Conservation (phyloP, 2,329 filamentous ascomycete species). For the Teratosphaeria viscida region DNA sequence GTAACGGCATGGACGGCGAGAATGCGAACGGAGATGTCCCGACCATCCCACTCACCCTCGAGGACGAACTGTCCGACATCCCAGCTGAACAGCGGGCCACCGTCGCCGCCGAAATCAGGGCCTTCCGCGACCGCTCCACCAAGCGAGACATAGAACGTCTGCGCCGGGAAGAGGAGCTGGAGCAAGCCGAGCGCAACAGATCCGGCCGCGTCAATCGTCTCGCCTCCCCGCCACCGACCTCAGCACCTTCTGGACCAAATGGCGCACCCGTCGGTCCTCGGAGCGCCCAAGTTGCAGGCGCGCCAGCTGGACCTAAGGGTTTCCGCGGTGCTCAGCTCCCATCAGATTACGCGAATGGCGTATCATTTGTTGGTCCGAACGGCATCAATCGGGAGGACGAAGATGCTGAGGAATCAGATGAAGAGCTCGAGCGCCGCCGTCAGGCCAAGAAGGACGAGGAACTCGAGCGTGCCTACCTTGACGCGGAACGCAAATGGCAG, state of each 20-base stretch:
- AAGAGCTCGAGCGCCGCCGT: constrained; percentile 67
- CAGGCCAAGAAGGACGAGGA: constrained; percentile 63
- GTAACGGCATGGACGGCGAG: constrained; percentile 38
- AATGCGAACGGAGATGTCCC: constrained; percentile 64
- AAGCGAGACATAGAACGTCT: constrained; percentile 80
- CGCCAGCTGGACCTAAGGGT: constrained; percentile 61
- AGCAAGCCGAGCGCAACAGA: constrained; percentile 69
- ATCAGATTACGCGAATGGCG: constrained; percentile 63
- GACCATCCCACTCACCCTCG: constrained; percentile 69
- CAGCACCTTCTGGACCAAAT: constrained; percentile 55
- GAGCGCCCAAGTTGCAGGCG: constrained; percentile 53
- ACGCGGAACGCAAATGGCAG: constrained; percentile 81
- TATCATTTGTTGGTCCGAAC: constrained; percentile 68
- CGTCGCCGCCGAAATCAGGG: constrained; percentile 85
- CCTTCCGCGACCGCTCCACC: constrained; percentile 86
- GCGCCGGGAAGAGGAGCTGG: constrained; percentile 81
- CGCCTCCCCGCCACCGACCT: constrained; percentile 60
- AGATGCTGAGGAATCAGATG: constrained; percentile 77
- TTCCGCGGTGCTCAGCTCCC: constrained; percentile 51
- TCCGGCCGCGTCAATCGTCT: constrained; percentile 57
- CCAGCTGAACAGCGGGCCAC: constrained; percentile 93
- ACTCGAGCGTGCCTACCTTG: constrained; percentile 67
- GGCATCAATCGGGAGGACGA: constrained; percentile 55
- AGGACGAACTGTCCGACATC: constrained; percentile 92
- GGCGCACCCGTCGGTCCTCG: constrained; percentile 67